Conservation (phyloP, 2,329 filamentous ascomycete species). For the Orbilia brochopaga region DNA sequence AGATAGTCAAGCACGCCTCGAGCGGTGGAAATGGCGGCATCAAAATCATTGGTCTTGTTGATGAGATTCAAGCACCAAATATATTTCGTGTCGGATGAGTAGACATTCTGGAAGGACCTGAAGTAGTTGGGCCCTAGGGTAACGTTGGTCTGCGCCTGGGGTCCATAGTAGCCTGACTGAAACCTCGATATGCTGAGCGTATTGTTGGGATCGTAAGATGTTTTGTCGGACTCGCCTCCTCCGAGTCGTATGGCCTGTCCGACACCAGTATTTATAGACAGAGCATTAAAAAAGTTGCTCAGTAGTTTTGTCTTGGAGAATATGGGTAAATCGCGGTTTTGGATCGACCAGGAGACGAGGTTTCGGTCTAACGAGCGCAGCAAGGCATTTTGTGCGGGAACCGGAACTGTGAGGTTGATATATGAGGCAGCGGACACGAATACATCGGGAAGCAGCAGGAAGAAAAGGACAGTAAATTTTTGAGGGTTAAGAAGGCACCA, state of each 20-base stretch:
- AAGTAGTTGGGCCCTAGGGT: conserved; percentile 38
- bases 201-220: conserved; percentile 24
- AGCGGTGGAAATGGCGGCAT: conserved; percentile 32
- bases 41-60: conserved; percentile 33
- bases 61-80: conserved; percentile 41
- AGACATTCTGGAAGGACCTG: conserved; percentile 29
- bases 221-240: conserved; percentile 36
- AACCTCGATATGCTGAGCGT: conserved; percentile 21
- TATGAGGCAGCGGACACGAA: background rate
- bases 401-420: conserved; percentile 22
- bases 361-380: conserved; percentile 31
- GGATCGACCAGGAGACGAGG: conserved; percentile 40
- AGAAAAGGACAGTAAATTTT: background rate
- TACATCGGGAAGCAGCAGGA: background rate
- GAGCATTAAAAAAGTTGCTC: conserved; percentile 19
- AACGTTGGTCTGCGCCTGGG: conserved; percentile 31
- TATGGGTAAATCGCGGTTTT: conserved; percentile 38
- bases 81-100: conserved; percentile 24
- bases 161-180: conserved; percentile 34
- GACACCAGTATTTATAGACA: conserved; percentile 19
- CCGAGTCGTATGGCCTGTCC: conserved; percentile 29
- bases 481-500: no score
- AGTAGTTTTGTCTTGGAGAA: conserved; percentile 17
- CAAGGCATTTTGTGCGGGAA: conserved; percentile 21
- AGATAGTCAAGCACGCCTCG: conserved; percentile 30